Base-by-base conservation (phyloP, 495 filamentous ascomycete genomes). In the Talaromyces proteolyticus region DNA sequence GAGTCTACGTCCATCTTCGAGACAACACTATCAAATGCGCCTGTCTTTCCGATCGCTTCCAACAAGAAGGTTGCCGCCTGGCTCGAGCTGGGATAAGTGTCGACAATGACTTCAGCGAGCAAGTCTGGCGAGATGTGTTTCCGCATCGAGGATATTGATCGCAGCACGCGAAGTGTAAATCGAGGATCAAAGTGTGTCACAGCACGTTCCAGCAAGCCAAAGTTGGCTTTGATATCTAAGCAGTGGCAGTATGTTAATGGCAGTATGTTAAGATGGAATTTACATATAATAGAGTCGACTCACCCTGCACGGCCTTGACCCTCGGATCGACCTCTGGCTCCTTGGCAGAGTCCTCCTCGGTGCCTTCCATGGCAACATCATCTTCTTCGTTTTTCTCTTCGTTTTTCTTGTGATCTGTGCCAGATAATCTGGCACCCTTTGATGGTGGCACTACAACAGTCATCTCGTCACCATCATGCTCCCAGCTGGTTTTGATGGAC, bases 91-190 rank as follows among this genome's bases (percentile, higher is more conserved):
- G 80, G 69, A 59, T 90, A 95, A 24, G 85, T 88, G 53, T 95
- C 86, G 42, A 82, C 79, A 57, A 95, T 86, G 54, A 87, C 85
- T 67, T 88, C 82, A 18, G 84, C 73, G 52, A 95, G 77, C 57
- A 94, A 81, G 57, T 89, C 88, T 22, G 87, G 76, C 8, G 85
- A 87, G 58, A 96, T 79, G 52, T 87, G 77, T 74, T 96, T 96
- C 63, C 93, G 89, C 67, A 97, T 83, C 50, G 89, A 90, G 36
- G 93, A 95, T 70, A 96, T 94, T 50, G 91, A 95, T 46, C 93
- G 87, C 49, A 98, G 79, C 49, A 93, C 93, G 55, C 94, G 80
- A 49, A 98, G 84, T 42, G 91, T 87, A 70, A 95, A 98, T 70
- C 93, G 85, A 44, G 91, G 81, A 73, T 98, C 93, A 63, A 97